Percentiles rank a stretch among this genome's conserved stretches.
Evolutionary conservation across 192 early-diverging fungal species (phyloP).

Genomic region (Coemansia sp.): DNA sequence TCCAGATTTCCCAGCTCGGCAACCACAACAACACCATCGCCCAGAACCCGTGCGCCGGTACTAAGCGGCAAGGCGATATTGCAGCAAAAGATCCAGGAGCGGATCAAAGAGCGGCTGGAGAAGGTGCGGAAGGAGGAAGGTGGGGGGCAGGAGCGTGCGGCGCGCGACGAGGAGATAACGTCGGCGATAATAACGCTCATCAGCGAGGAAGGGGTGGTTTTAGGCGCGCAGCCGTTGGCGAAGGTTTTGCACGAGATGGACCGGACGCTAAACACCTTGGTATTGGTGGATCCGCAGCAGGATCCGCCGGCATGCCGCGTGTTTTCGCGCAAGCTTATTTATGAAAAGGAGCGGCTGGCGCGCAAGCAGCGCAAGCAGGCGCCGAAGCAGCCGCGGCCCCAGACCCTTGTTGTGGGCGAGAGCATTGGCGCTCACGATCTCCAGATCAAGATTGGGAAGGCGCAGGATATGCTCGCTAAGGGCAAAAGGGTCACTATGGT

Average conservation of each 20-base stretch:
- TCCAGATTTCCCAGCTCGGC: not conserved
- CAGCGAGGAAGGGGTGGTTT: slow-evolving; percentile 7
- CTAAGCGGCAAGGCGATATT: slow-evolving; percentile 11
- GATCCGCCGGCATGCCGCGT: slow-evolving; percentile 36
- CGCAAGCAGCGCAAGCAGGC: slow-evolving; percentile 10
- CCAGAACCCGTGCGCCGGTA: not conserved
- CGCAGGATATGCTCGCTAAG: slow-evolving; percentile 13
- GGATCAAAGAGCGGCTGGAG: slow-evolving; percentile 12
- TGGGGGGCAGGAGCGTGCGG: slow-evolving; percentile 8
- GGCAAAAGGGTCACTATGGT: slow-evolving; percentile 26
- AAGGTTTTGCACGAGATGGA: slow-evolving; percentile 25
- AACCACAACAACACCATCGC: not conserved
- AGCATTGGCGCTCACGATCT: slow-evolving; percentile 30
- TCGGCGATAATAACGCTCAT: slow-evolving; percentile 30
- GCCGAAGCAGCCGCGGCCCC: slow-evolving; percentile 13
- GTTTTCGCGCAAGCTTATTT: slow-evolving; percentile 34
- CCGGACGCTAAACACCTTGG: slow-evolving; percentile 18
- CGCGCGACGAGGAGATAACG: slow-evolving; percentile 39
- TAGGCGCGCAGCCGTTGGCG: slow-evolving; percentile 15
- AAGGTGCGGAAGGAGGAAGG: slow-evolving; percentile 1
- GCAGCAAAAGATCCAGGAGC: slow-evolving; percentile 7
- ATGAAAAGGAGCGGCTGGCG: slow-evolving; percentile 34
- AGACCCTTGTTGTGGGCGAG: slow-evolving; percentile 14
- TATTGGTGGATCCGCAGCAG: slow-evolving; percentile 21
- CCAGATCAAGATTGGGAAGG: slow-evolving; percentile 24